Evolutionary conservation across 345 rosid species (phyloP).

Genomic region (Microcos paniculata): DNA sequence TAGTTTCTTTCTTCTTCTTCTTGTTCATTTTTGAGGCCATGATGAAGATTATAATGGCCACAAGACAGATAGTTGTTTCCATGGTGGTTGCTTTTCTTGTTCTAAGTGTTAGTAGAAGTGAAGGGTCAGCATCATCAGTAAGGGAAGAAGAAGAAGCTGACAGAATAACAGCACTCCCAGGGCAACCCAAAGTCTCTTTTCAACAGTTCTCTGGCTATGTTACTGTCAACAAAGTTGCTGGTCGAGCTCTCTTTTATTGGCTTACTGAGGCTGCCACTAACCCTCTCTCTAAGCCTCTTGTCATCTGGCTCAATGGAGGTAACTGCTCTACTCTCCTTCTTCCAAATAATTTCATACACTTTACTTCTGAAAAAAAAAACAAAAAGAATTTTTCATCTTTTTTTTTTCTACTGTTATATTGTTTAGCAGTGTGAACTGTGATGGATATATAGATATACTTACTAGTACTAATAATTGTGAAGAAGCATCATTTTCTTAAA

Average conservation of each 20-base stretch:
- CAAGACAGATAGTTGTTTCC: slow-evolving; percentile 28
- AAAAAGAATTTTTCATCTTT: not conserved
- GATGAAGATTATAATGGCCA: slow-evolving; percentile 26
- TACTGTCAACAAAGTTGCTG: slow-evolving; percentile 56
- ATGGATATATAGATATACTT: too few species aligned
- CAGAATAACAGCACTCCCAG: slow-evolving; percentile 81
- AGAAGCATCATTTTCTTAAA: not conserved
- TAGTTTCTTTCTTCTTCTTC: slow-evolving; percentile 8
- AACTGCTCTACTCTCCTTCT: not conserved
- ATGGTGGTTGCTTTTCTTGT: slow-evolving; percentile 21
- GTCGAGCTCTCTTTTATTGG: slow-evolving; percentile 97
- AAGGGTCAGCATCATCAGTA: slow-evolving; percentile 17
- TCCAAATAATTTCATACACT: too few species aligned
- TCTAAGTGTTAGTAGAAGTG: not conserved
- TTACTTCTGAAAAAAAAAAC: not conserved
- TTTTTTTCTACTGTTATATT: slow-evolving; percentile 37
- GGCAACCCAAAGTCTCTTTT: slow-evolving; percentile 84
- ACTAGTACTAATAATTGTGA: not conserved
- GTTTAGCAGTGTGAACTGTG: not conserved
- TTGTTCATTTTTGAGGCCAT: slow-evolving; percentile 14
- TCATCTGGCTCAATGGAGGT: slow-evolving; percentile 99
- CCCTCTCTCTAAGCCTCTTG: slow-evolving; percentile 70
- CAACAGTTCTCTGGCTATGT: slow-evolving; percentile 95
- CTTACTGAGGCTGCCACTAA: slow-evolving; percentile 65
- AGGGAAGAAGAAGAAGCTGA: slow-evolving; percentile 57